Evolutionary conservation across 805 yeast species (phyloP).

Genomic region (Tetrapisispora taiwanensis): DNA sequence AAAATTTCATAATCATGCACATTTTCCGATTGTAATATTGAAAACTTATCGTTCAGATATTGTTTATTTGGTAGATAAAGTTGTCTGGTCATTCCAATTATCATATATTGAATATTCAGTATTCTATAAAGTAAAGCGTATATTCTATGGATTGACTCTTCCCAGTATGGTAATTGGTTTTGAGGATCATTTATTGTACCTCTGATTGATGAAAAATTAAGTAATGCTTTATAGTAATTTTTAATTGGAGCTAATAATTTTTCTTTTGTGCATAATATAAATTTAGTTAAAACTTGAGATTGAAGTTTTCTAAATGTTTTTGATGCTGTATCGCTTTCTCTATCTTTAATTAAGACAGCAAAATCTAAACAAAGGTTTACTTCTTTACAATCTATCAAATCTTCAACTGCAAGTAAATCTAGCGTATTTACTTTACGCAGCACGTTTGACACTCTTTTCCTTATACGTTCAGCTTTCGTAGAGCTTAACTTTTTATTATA

Average conservation of each 20-base stretch:
- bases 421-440: conserved; percentile 23
- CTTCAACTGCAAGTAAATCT: conserved; percentile 23
- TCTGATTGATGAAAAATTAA: conserved; percentile 15
- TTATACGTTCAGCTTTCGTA: conserved; percentile 24
- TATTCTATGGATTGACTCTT: conserved; percentile 38
- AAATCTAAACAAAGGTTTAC: conserved; percentile 20
- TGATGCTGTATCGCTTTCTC: conserved; percentile 17
- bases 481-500: conserved; percentile 26
- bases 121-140: conserved; percentile 28
- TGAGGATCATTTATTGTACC: conserved; percentile 12
- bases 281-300: conserved; percentile 21
- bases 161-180: conserved; percentile 29
- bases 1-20: conserved; percentile 18
- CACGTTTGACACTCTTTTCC: conserved; percentile 22
- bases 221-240: conserved; percentile 20
- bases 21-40: conserved; percentile 17
- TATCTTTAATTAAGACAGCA: conserved; percentile 27
- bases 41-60: conserved; percentile 10
- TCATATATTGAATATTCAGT: conserved; percentile 11
- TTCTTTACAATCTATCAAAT: conserved; percentile 28
- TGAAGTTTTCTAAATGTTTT: conserved; percentile 22
- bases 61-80: conserved; percentile 20
- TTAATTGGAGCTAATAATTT: conserved; percentile 17
- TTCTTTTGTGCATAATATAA: conserved; percentile 18
- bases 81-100: conserved; percentile 18